Evolutionary conservation across 2,329 filamentous ascomycete species (phyloP), one percentile per base, ranked within the genome.

Genomic region (Aureobasidium zeae): DNA sequence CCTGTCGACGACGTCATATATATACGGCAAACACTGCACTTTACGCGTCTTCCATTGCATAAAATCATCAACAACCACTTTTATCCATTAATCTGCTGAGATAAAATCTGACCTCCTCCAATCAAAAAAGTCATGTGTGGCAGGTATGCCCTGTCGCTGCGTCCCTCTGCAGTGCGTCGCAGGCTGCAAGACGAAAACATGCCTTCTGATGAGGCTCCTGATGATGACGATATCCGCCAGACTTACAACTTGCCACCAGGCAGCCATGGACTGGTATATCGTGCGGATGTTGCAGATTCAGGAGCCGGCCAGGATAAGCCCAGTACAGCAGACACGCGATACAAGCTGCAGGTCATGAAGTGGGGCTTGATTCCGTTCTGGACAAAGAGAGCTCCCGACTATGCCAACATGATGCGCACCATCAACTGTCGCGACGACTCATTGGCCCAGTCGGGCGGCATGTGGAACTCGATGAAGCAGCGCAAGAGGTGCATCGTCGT

Each of bases 341-440:
- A 93, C 67, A 89, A 84, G 61, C 68, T 98, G 7, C 87, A 95
- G 60, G 73, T 79, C 2, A 96, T 96, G 84, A 89, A 86, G 72
- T 98, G 91, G 91, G 91, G 89, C 0, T 72, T 98, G 5, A 72
- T 96, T 11, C 89, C 91, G 0, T 94, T 82, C 62, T 96, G 89
- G 89, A 93, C 85, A 3, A 94, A 89, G 65, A 74, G 81, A 10
- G 79, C 79, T 41, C 85, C 86, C 0, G 79, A 86, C 56, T 89
- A 91, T 55, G 72, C 75, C 19, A 78, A 79, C 1, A 71, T 86
- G 61, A 73, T 94, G 70, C 86, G 83, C 57, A 94, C 87, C 0
- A 96, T 96, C 63, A 96, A 98, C 64, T 96, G 89, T 60, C 80
- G 89, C 3, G 85, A 89, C 57, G 89, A 96, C 63, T 91, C 86